Evolutionary conservation across 2,329 filamentous ascomycete species (phyloP).

Genomic region (Claviceps sp.): DNA sequence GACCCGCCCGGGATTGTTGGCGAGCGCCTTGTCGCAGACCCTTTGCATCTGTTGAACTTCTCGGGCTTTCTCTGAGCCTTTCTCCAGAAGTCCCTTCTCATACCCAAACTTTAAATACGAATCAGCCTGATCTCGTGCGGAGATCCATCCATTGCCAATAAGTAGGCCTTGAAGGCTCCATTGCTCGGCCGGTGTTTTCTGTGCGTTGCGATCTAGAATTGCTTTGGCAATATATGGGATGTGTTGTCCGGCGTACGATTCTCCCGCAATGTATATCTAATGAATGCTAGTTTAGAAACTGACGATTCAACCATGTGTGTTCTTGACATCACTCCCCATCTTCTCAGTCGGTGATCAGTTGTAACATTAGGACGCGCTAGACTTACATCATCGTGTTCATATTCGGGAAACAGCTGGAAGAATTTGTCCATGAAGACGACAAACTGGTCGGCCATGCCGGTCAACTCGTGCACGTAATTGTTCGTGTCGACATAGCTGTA

Average conservation of each 20-base stretch:
- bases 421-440: constrained; percentile 81
- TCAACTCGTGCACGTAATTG: constrained; percentile 71
- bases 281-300: neutral
- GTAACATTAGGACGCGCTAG: constrained; percentile 34
- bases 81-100: constrained; percentile 57
- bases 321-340: neutral
- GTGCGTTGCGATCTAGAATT: constrained; percentile 76
- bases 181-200: constrained; percentile 13
- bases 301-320: neutral
- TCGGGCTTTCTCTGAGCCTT: constrained; percentile 49
- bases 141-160: constrained; percentile 97
- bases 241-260: constrained; percentile 93
- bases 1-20: constrained; percentile 35
- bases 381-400: constrained; percentile 80
- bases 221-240: constrained; percentile 93
- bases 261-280: constrained; percentile 85
- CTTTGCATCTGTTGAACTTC: constrained; percentile 56
- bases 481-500: constrained; percentile 93
- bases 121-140: constrained; percentile 77
- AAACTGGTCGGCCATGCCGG: constrained; percentile 83
- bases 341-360: neutral
- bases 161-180: constrained; percentile 80
- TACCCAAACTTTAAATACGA: constrained; percentile 75
- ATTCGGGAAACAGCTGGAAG: constrained; percentile 83
- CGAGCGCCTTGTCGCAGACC: constrained; percentile 52